A percentile compares a stretch with the other conserved stretches of the same genome.
These are phyloP conservation scores for Hypoxylon subgilvum DNA, from an alignment of 495 filamentous ascomycete species.

Conservation along the genomic window DNA sequence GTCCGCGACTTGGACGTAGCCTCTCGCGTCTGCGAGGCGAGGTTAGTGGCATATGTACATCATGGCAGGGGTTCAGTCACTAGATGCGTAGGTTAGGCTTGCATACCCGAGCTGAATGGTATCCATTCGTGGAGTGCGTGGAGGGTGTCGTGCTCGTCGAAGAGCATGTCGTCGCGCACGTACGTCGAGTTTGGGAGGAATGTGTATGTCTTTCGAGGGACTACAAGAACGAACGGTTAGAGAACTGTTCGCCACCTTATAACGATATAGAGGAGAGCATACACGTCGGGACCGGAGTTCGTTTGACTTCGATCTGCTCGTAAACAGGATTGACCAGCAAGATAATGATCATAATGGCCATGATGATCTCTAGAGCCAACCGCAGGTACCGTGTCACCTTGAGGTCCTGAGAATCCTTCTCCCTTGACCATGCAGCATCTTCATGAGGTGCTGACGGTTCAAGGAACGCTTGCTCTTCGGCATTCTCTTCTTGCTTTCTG, in stretches of 20 bases:
- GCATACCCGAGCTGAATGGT: constrained; percentile 47
- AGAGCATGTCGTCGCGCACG: constrained; percentile 54
- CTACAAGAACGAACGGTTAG: constrained; percentile 28
- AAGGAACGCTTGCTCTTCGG: constrained; percentile 46
- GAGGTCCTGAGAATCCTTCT: background rate
- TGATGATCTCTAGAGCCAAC: constrained; percentile 33
- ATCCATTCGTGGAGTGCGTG: constrained; percentile 55
- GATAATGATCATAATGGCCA: constrained; percentile 30
- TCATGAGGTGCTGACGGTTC: constrained; percentile 1
- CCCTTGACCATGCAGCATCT: constrained; percentile 24
- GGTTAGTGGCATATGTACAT: background rate
- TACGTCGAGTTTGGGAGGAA: constrained; percentile 49
- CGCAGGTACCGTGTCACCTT: constrained; percentile 23
- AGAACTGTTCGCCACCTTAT: background rate
- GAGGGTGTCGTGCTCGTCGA: constrained; percentile 45
- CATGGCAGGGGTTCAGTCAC: background rate
- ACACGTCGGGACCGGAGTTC: constrained; percentile 37
- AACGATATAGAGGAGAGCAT: background rate
- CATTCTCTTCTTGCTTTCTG: constrained; percentile 32
- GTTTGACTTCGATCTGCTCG: constrained; percentile 17
- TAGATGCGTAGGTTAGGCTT: background rate
- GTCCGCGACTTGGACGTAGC: constrained; percentile 49
- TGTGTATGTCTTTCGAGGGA: constrained; percentile 50
- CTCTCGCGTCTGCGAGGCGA: constrained; percentile 43
- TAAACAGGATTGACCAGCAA: constrained; percentile 12